Base-by-base conservation (phyloP, 106 monocot genomes). In the Acorus gramineus region DNA sequence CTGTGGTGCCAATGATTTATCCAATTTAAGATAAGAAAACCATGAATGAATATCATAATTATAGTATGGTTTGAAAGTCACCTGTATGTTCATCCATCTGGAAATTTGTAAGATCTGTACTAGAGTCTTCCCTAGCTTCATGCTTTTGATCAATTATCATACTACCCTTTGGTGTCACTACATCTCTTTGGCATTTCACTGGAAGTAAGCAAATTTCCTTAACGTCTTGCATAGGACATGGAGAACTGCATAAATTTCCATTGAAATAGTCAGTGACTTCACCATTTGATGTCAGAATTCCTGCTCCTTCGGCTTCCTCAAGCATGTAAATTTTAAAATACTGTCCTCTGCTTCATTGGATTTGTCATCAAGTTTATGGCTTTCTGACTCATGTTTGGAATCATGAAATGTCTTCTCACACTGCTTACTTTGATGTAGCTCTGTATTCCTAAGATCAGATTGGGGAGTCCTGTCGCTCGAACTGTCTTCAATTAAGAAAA, bases 81-180 rank as follows among this genome's bases (percentile, higher is more conserved):
- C 80, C 80, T 70, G 8, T 54, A 9, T 63, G 56, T 57, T 73
- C 70, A 49, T 60, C 56, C 6, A 71, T 60, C 28, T 48, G 14
- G 8, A 11, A 51, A 55, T 63, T 68, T 4, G 11, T 52, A 46
- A 50, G 5, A 42, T 11, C 4, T 73, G 44, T 28, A 3, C 12
- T 56, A 12, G 61, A n/a, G n/a, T 67, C 59, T 53, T 54, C 59
- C 47, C 14, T 28, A 58, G 43, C 59, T 62, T 7, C 62, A 66
- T 64, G 44, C 12, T 74, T 76, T 5, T 50, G 54, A 49, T 68
- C 62, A 55, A 53, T 3, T 59, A 7, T 61, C 72, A 52, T 7
- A 51, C 12, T 11, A 62, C 55, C 14, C 7, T 63, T 49, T 3
- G 0, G 11, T 12, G 47, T 46, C 43, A 69, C 49, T 7, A 73